Base-by-base conservation (phyloP, 2,329 filamentous ascomycete genomes). In the Xylaria digitata region DNA sequence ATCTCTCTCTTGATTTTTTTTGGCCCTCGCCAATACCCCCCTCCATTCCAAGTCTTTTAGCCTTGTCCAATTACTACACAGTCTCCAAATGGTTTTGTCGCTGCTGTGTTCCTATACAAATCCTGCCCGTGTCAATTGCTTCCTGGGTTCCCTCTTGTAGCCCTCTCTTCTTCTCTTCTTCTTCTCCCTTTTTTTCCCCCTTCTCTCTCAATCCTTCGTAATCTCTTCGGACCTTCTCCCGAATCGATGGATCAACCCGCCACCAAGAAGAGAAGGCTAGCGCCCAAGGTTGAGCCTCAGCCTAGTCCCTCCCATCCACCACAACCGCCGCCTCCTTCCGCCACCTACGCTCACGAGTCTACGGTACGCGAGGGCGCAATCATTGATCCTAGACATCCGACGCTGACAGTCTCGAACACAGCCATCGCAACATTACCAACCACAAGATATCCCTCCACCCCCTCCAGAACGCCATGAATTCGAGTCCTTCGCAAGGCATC, bases 401-500 rank as follows among this genome's bases (percentile, higher is more conserved):
- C 55, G 63, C 67, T 70, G 61, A 71, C 64, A 63, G 43, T 61
- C 32, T 54, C 49, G 72, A 67, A 55, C 55, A 43, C 73, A 72
- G 61, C 70, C 74, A 42, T 56, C 67, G 40, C 74, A 75, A 60
- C 73, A 73, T 43, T 78, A 74, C 50, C 75, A 73, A 34, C 70
- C 70, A 11, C 75, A 75, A 63, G 75, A 78, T 32, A 68, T 65
- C 15, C 70, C 74, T 52, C 76, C 75, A 50, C 75, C 75, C 52
- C 72, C 76, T 42, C 74, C 75, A 8, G 84, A 87, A 72, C 84
- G 86, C 71, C 84, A 87, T 78, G 87, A 90, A 73, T 90, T 90
- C 78, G 88, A 90, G 77, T 84, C 86, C 60, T 90, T 90, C 75
- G 88, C 88, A 66, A 84, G 88, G 53, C 88, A 90, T 79, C 83